Evolutionary conservation across 1,284 basidiomycete species (phyloP), one percentile per base, ranked within the genome.

Genomic region (Sphaerobolus stellatus): DNA sequence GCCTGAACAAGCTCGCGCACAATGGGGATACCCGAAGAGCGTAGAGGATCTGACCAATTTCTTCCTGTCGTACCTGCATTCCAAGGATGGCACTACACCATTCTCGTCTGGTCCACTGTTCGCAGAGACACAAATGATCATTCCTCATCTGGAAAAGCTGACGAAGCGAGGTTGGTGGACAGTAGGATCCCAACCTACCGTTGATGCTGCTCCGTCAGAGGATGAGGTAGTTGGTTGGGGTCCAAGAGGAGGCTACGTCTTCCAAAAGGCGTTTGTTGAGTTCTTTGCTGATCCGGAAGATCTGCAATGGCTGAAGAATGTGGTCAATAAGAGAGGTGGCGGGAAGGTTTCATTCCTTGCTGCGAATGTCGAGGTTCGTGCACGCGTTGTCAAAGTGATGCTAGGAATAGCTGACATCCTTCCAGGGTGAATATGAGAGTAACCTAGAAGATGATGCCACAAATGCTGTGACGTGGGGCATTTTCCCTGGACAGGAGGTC

Each of bases 401-500:
- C 30, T 54, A 36, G 31, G 48, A 43, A 36, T 25, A 45, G 18
- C n/a, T 6, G 29, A 34, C 48, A 27, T 14, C 4, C 30, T 36
- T 54, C 14, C 63, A 93, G 85, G 94, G 92, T 50, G 89, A 94
- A 56, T 86, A 86, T 63, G 76, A 78, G 56, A 93, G 87, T 28
- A 98, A 97, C 70, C 83, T 94, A 11, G 78, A 82, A 2, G 82
- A 87, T 29, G 85, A 84, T 34, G 88, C 84, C 8, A 84, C 92
- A 52, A 98, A 98, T 70, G 96, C 95, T 0, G 97, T 99, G 25
- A 99, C 97, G 0, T 99, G 96, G 97, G 96, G 96, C 58, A 90
- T 97, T 8, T 99, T 99, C 73, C 94, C 97, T 4, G 94, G 92
- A 0, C 89, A 95, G 67, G 97, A 99, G 71, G 90, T 99, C 56